Evolutionary conservation across 192 early-diverging fungal species (phyloP).

Genomic region (Coemansia sp.): DNA sequence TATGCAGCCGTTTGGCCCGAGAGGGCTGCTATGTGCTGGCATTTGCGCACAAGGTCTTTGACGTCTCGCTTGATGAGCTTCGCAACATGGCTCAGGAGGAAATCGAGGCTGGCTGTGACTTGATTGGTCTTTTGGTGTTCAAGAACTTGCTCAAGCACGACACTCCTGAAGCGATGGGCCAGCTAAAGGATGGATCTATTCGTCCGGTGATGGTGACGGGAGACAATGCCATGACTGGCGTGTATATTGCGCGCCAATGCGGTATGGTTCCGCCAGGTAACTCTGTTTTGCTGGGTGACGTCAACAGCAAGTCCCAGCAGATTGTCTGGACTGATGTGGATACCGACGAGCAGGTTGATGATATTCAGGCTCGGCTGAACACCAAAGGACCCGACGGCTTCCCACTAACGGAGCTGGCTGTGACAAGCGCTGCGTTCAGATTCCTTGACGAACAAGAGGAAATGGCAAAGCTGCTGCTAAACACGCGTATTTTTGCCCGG

Average conservation of each 20-base stretch:
- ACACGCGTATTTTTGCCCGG: constrained; percentile 74
- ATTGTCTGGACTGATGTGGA: constrained; percentile 64
- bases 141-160: constrained; percentile 76
- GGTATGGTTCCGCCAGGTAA: constrained; percentile 20
- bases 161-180: constrained; percentile 62
- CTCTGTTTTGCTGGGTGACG: constrained; percentile 55
- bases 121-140: constrained; percentile 70
- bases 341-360: constrained; percentile 34
- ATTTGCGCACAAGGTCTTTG: constrained; percentile 58
- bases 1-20: constrained; percentile 57
- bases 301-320: constrained; percentile 36
- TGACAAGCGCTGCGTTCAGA: constrained; percentile 69
- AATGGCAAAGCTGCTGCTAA: constrained; percentile 58
- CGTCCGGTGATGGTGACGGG: constrained; percentile 84
- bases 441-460: constrained; percentile 43
- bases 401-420: constrained; percentile 60
- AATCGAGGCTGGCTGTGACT: constrained; percentile 58
- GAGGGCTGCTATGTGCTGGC: constrained; percentile 77
- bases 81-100: constrained; percentile 53
- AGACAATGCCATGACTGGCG: constrained; percentile 73
- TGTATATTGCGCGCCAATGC: constrained; percentile 63
- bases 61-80: constrained; percentile 41
- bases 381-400: constrained; percentile 20
- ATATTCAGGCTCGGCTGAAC: constrained; percentile 14
- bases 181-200: constrained; percentile 68